Base-by-base conservation (phyloP, 2,329 filamentous ascomycete genomes). In the Aspergillus carbonarius region DNA sequence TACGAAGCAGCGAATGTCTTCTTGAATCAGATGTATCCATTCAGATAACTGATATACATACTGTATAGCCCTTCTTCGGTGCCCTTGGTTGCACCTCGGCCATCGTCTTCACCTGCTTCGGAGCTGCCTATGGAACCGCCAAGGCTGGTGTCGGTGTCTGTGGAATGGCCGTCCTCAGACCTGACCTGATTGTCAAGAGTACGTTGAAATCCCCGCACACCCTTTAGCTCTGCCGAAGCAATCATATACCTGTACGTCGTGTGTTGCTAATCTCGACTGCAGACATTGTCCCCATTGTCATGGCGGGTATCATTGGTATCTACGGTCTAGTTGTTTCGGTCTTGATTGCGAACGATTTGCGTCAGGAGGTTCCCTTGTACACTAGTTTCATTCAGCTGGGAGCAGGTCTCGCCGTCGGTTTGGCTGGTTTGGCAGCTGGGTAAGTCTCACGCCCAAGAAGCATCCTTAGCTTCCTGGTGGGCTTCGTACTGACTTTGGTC, bases 301-400 rank as follows among this genome's bases (percentile, higher is more conserved):
- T 99, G 95, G 95, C 95, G 85, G 95, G 95, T 98, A 99, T 99
- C 81, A 98, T 99, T 81, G 95, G 92, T 90, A 98, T 99, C 79
- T 99, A 95, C 82, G 91, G 91, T 72, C 85, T 95, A 66, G 91
- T 95, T 80, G 90, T 93, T 62, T 93, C 91, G 17, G 91, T 95
- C 76, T 81, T 95, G 72, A 92, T 95, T 74, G 92, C 91, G 73
- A 90, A 92, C 76, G 87, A 86, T 70, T 82, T 95, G 65, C 83
- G 82, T 70, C 90, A 93, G 79, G 75, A 85, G 65, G 79, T 89
- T 62, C 83, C 90, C 61, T 84, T 95, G 62, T 93, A 89, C 71
- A 92, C 90, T 57, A 88, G 89, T 61, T 93, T 93, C 81, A 91
- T 93, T 72, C 91, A 93, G 78, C 86, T 93, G 61, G 90, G 90